These are phyloP conservation scores for Diutina catenulata DNA, from an alignment of 1,139 yeast genomes.

Conservation along the genomic window DNA sequence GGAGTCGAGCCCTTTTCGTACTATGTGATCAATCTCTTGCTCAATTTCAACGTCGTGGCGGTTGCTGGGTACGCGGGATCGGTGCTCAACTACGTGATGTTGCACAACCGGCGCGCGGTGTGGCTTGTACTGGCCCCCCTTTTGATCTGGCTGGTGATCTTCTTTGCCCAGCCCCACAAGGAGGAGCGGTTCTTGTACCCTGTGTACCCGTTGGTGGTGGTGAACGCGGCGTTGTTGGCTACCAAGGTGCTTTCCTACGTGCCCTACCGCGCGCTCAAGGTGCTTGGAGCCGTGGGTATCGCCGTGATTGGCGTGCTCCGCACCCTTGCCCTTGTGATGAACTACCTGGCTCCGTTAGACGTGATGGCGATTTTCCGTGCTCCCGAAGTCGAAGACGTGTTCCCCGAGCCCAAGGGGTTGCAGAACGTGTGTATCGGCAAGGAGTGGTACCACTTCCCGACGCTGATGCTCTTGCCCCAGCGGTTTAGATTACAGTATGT, in stretches of 20 bases:
- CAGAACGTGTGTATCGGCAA: slow-evolving; percentile 73
- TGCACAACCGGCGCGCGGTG: slow-evolving; percentile 7
- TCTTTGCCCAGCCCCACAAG: slow-evolving; percentile 75
- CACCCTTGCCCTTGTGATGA: slow-evolving; percentile 31
- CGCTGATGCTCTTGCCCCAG: slow-evolving; percentile 65
- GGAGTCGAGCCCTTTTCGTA: slow-evolving; percentile 81
- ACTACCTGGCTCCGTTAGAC: slow-evolving; percentile 50
- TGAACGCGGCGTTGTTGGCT: slow-evolving; percentile 50
- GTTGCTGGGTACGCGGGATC: slow-evolving; percentile 34
- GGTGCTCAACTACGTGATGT: slow-evolving; percentile 14
- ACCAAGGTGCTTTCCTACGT: slow-evolving; percentile 8
- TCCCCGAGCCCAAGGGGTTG: slow-evolving; percentile 8
- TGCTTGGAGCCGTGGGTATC: background rate
- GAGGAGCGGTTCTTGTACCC: slow-evolving; percentile 91
- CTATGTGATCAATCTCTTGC: slow-evolving; percentile 52
- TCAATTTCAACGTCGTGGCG: slow-evolving; percentile 59
- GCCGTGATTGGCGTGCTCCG: slow-evolving; percentile 24
- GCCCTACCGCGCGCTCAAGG: background rate
- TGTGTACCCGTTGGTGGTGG: slow-evolving; percentile 54
- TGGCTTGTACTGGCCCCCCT: slow-evolving; percentile 19
- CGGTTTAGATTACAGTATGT: slow-evolving; percentile 54
- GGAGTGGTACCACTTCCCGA: slow-evolving; percentile 92
- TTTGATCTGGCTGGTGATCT: slow-evolving; percentile 54
- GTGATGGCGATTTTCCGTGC: slow-evolving; percentile 17
- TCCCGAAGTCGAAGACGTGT: slow-evolving; percentile 7